Evolutionary conservation across 805 yeast genomes (phyloP).

Genomic region (Priceomyces haplophilus): DNA sequence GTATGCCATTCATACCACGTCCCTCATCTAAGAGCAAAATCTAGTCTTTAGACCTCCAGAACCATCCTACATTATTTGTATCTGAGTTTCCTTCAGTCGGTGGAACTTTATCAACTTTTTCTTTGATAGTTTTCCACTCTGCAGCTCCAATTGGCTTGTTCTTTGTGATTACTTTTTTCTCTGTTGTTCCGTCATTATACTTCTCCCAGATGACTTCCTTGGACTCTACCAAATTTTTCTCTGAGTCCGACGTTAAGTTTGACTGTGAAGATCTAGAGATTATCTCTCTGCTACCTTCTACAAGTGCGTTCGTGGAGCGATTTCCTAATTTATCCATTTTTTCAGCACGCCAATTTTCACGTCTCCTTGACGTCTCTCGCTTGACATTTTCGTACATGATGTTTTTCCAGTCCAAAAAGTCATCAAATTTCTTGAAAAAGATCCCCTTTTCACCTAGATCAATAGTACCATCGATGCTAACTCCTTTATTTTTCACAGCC

Average conservation of each 20-base stretch:
- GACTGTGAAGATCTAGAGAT: conserved; percentile 29
- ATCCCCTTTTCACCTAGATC: conserved; percentile 51
- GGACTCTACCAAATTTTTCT: conserved; percentile 26
- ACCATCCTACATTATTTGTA: conserved; percentile 19
- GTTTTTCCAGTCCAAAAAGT: conserved; percentile 65
- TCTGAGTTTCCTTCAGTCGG: not conserved
- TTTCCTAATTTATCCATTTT: conserved; percentile 1
- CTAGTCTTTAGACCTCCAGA: conserved; percentile 16
- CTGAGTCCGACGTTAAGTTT: conserved; percentile 23
- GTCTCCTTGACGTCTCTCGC: conserved; percentile 27
- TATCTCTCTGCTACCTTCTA: conserved; percentile 9
- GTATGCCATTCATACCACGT: not conserved
- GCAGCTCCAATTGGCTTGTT: conserved; percentile 32
- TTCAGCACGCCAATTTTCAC: conserved; percentile 2
- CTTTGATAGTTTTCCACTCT: conserved; percentile 32
- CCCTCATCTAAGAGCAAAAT: not conserved
- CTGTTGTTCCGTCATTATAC: conserved; percentile 36
- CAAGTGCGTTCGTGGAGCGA: not conserved
- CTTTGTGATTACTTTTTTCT: conserved; percentile 27
- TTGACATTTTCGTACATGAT: conserved; percentile 48
- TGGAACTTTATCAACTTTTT: conserved; percentile 15
- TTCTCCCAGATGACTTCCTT: conserved; percentile 32
- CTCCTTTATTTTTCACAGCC: conserved; percentile 13
- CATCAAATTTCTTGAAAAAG: conserved; percentile 64
- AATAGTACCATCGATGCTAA: conserved; percentile 13